A percentile compares a stretch with the other conserved stretches of the same genome.
These are phyloP conservation scores for Phialophora tarda DNA, from an alignment of 2,329 filamentous ascomycete species.

Conservation along the genomic window DNA sequence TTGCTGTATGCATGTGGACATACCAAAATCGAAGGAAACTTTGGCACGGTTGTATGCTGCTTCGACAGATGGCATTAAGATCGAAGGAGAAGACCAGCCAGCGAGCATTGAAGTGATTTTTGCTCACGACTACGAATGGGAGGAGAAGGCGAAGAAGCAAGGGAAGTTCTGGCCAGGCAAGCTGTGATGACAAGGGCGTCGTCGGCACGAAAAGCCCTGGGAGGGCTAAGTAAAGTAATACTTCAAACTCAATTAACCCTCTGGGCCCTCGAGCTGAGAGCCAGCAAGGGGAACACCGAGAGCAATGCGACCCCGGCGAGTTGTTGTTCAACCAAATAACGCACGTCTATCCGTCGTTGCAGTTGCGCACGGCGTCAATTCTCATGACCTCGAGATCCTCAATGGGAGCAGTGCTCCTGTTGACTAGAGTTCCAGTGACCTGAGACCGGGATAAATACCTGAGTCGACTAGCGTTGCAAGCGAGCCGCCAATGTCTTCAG, in stretches of 20 bases:
- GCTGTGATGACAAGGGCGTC: slow-evolving; percentile 11
- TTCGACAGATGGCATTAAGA: slow-evolving; percentile 31
- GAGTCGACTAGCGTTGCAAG: no score
- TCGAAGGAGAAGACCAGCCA: slow-evolving; percentile 23
- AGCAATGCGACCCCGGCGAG: neutral
- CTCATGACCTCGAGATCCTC: neutral
- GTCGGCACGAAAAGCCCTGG: neutral
- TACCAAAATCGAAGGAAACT: slow-evolving; percentile 39
- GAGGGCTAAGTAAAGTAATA: neutral
- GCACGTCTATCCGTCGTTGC: no score
- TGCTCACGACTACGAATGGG: slow-evolving; percentile 45
- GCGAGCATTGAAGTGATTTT: slow-evolving; percentile 44
- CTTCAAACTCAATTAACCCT: neutral
- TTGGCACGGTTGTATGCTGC: slow-evolving; percentile 34
- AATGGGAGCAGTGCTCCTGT: neutral
- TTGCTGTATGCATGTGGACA: slow-evolving; percentile 44
- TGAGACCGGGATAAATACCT: neutral
- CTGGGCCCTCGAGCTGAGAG: neutral
- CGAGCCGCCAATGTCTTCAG: no score
- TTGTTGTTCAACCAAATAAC: neutral
- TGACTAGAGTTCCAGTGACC: neutral
- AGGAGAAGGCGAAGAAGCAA: slow-evolving; percentile 33
- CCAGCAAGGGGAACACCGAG: neutral
- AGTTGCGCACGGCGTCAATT: neutral
- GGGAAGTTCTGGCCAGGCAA: slow-evolving; percentile 35